Evolutionary conservation across 805 yeast species (phyloP).

Genomic region (Grigorovia yakushimaensis): DNA sequence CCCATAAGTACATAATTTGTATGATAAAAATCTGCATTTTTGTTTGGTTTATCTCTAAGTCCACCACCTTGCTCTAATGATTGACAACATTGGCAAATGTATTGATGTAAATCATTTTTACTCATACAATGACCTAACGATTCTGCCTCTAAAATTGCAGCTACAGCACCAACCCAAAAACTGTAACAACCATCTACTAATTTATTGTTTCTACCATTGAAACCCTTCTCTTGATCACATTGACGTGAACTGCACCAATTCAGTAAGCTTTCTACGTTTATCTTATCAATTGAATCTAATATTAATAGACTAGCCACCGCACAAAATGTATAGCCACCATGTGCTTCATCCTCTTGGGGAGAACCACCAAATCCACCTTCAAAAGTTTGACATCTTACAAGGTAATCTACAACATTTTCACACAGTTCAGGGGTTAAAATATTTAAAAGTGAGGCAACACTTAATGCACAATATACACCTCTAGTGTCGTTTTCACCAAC

Average conservation of each 20-base stretch:
- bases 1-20: slow-evolving; percentile 81
- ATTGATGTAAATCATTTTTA: slow-evolving; percentile 50
- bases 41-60: slow-evolving; percentile 79
- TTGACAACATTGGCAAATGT: slow-evolving; percentile 72
- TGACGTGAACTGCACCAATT: slow-evolving; percentile 71
- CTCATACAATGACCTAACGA: slow-evolving; percentile 32
- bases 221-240: slow-evolving; percentile 67
- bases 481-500: slow-evolving; percentile 80
- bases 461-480: slow-evolving; percentile 80
- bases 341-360: slow-evolving; percentile 76
- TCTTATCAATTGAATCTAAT: slow-evolving; percentile 33
- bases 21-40: slow-evolving; percentile 76
- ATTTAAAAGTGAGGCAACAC: slow-evolving; percentile 55
- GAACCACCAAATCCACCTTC: slow-evolving; percentile 94
- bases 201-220: slow-evolving; percentile 84
- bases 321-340: slow-evolving; percentile 94
- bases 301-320: slow-evolving; percentile 58
- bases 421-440: slow-evolving; percentile 52
- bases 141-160: slow-evolving; percentile 34
- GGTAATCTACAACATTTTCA: slow-evolving; percentile 47
- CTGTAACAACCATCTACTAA: slow-evolving; percentile 94
- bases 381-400: slow-evolving; percentile 67
- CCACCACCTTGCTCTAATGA: slow-evolving; percentile 48
- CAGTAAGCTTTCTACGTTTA: slow-evolving; percentile 41
- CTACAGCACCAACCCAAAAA: slow-evolving; percentile 90